Evolutionary conservation across 352 stramenopile genomes (phyloP).

Genomic region (Phytophthora sojae): DNA sequence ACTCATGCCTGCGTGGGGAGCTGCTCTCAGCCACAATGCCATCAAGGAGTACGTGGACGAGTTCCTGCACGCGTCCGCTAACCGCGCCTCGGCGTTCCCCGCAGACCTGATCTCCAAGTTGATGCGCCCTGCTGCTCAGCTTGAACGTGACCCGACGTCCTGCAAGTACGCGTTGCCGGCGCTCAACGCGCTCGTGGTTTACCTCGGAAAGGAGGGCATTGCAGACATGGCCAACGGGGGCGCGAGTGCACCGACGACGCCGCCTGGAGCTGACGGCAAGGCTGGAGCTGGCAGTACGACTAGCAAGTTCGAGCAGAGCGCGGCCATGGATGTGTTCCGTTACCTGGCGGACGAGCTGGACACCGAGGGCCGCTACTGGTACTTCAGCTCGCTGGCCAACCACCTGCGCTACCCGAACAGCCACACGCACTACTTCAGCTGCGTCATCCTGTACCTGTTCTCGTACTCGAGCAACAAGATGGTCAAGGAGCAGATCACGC

Average conservation of each 20-base stretch:
- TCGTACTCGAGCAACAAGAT: conserved; percentile 96
- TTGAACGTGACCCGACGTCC: conserved; percentile 71
- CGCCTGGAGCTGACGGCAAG: conserved; percentile 43
- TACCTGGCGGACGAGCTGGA: conserved; percentile 97
- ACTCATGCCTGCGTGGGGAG: conserved; percentile 95
- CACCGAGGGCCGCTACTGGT: conserved; percentile 96
- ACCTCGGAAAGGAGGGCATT: conserved; percentile 88
- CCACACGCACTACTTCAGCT: conserved; percentile 99
- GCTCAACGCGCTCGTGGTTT: conserved; percentile 92
- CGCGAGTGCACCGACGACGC: conserved; percentile 32
- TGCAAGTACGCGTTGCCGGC: conserved; percentile 94
- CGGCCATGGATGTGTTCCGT: conserved; percentile 95
- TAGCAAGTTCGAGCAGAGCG: conserved; percentile 87
- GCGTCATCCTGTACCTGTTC: conserved; percentile 99
- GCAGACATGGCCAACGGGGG: conserved; percentile 71
- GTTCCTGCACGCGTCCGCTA: conserved; percentile 92
- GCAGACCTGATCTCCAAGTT: conserved; percentile 82
- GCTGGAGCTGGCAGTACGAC: conserved; percentile 36
- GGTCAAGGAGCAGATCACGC: conserved; percentile 98
- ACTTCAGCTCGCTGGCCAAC: conserved; percentile 98
- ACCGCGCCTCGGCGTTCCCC: conserved; percentile 90
- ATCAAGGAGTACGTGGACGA: conserved; percentile 96
- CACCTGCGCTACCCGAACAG: conserved; percentile 99
- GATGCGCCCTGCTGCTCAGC: conserved; percentile 59
- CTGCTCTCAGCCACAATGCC: conserved; percentile 89